These are phyloP conservation scores for Wickerhamomyces hampshirensis DNA, from an alignment of 805 yeast genomes.

Conservation along the genomic window DNA sequence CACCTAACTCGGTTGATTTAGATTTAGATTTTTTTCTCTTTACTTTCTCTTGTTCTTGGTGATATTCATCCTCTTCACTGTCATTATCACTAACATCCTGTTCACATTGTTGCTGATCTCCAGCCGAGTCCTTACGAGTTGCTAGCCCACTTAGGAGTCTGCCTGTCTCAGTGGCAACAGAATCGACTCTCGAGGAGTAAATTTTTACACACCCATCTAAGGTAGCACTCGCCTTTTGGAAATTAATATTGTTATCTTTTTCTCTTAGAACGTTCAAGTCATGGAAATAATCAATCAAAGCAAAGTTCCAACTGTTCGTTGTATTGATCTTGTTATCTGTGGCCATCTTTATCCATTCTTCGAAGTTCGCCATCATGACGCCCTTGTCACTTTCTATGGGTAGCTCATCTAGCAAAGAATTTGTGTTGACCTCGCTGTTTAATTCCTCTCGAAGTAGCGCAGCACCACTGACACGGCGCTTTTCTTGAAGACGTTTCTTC, in stretches of 20 bases:
- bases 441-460: slow-evolving; percentile 27
- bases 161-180: slow-evolving; percentile 89
- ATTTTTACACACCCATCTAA: slow-evolving; percentile 93
- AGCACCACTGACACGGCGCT: slow-evolving; percentile 30
- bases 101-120: slow-evolving; percentile 22
- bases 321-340: slow-evolving; percentile 82
- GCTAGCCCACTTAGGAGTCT: slow-evolving; percentile 74
- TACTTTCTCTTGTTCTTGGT: slow-evolving; percentile 5
- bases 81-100: slow-evolving; percentile 13
- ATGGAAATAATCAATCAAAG: slow-evolving; percentile 86
- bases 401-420: slow-evolving; percentile 20
- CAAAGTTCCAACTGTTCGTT: slow-evolving; percentile 85
- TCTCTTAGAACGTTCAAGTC: slow-evolving; percentile 72
- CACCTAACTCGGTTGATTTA: slow-evolving; percentile 27
- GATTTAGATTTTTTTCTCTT: slow-evolving; percentile 25
- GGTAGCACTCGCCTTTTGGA: slow-evolving; percentile 87
- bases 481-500: slow-evolving; percentile 25
- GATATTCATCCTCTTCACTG: background rate
- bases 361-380: slow-evolving; percentile 42
- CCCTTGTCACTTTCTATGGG: slow-evolving; percentile 29
- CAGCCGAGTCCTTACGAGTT: slow-evolving; percentile 29
- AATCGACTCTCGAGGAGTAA: slow-evolving; percentile 85
- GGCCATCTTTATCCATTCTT: slow-evolving; percentile 78
- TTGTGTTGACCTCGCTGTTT: slow-evolving; percentile 13
- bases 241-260: slow-evolving; percentile 72